Base-by-base conservation (phyloP, 2,329 filamentous ascomycete genomes). In the Emmonsia crescens region DNA sequence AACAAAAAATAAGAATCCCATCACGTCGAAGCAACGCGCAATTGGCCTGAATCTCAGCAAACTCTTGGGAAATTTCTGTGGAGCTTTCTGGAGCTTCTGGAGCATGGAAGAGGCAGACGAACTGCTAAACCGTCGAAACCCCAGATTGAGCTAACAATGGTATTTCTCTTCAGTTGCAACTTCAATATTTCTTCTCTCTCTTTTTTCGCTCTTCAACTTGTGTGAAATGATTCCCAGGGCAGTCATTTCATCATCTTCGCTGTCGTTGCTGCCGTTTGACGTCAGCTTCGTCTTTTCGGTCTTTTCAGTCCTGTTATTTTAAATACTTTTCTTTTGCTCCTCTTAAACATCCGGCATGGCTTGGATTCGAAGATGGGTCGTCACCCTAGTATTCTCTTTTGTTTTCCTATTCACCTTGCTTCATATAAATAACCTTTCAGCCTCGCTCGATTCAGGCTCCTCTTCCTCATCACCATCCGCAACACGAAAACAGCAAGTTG, bases 361-460 rank as follows among this genome's bases (percentile, higher is more conserved):
- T 29, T 54, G 62, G 29, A 36, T 52, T 27, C 59, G 62, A 62
- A 63, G 65, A 64, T 63, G 61, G 56, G 57, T 63, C 38, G 16
- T 63, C 29, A 36, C 60, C 12, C 16, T 65, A 36, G 5, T 63
- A 12, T 21, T 65, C 21, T 62, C 62, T 27, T 62, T 40, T 57
- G 46, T 56, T 58, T 64, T 57, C 59, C 60, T 46, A 61, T 62
- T 57, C 55, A 40, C 38, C 46, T 62, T 61, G 4, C 48, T 52
- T 33, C 33, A 61, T 31, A 38, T 65, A 36, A 49, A 48, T 52
- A 56, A 33, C 5, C 33, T 57, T 29, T 55, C 61, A 16, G 19
- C 51, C 9, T 42, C 59, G 58, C 14, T 14, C 55, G 44, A 56
- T 57, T 59, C 60, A 33, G 31, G 44, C 44, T 8, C 46, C 33